phyloP scores from a whole-genome alignment of 768 basidiomycete species.

The Russula vinacea region DNA sequence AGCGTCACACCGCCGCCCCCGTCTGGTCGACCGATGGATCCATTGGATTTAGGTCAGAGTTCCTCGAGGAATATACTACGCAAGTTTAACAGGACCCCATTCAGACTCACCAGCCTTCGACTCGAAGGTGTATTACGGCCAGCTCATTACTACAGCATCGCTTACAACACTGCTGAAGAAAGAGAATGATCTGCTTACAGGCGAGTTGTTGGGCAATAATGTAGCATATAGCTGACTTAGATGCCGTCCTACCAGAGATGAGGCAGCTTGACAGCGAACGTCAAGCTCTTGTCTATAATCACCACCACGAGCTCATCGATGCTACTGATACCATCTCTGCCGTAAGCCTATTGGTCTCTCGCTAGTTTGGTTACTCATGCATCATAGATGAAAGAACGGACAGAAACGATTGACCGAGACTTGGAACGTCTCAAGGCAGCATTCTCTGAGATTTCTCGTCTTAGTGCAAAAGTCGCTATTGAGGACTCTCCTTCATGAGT shows the following conservation, averaged over 20 bases:
- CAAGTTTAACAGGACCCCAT: slow-evolving; percentile 34
- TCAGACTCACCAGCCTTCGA: slow-evolving; percentile 81
- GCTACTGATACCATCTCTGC: slow-evolving; percentile 89
- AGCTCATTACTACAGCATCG: slow-evolving; percentile 77
- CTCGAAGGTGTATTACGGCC: slow-evolving; percentile 80
- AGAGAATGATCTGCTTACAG: slow-evolving; percentile 78
- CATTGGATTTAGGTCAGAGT: slow-evolving; percentile 73
- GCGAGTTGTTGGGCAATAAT: slow-evolving; percentile 38
- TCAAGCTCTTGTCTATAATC: slow-evolving; percentile 90
- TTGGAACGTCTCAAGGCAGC: slow-evolving; percentile 76
- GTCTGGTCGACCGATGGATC: slow-evolving; percentile 56
- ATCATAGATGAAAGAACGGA: slow-evolving; percentile 80
- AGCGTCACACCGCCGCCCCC: slow-evolving; percentile 71
- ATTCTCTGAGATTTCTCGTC: slow-evolving; percentile 82
- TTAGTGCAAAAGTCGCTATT: slow-evolving; percentile 62
- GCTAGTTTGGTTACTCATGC: not conserved
- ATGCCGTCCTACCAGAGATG: slow-evolving; percentile 51
- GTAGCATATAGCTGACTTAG: not conserved
- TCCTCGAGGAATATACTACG: not conserved
- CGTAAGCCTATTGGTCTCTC: slow-evolving; percentile 42
- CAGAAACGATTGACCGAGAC: slow-evolving; percentile 81
- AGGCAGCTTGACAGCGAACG: slow-evolving; percentile 82
- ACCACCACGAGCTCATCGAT: slow-evolving; percentile 92
- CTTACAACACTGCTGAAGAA: slow-evolving; percentile 68
- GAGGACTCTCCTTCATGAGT: slow-evolving; percentile 36